phyloP scores from a whole-genome alignment of 805 yeast genomes.

The Pichia nakasei region DNA sequence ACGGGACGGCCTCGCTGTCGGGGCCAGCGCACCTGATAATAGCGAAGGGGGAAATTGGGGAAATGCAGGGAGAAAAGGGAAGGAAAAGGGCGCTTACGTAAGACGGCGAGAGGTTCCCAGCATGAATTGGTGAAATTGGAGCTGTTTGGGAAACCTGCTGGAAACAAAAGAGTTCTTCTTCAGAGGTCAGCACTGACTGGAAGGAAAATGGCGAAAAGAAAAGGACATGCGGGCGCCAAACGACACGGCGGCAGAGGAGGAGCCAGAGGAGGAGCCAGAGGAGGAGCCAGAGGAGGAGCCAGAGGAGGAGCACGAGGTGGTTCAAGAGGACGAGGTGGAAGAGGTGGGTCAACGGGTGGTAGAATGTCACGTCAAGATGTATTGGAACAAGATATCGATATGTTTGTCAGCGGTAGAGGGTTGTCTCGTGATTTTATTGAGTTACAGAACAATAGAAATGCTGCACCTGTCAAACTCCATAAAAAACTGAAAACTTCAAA shows the following conservation, averaged over 20 bases:
- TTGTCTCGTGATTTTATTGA: slow-evolving; percentile 1
- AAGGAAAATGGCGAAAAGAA: slow-evolving; percentile 7
- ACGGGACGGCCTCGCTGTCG: no score
- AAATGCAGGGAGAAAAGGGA: no score
- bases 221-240: neutral
- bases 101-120: no score
- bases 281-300: slow-evolving; percentile 25
- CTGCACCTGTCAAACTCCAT: neutral
- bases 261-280: neutral
- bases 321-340: slow-evolving; percentile 24
- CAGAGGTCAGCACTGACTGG: no score
- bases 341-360: slow-evolving; percentile 13
- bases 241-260: slow-evolving; percentile 1
- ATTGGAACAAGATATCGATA: slow-evolving; percentile 4
- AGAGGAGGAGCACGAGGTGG: slow-evolving; percentile 18
- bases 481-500: slow-evolving; percentile 4
- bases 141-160: no score
- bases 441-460: neutral
- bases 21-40: no score
- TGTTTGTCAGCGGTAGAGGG: neutral
- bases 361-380: neutral
- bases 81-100: no score
- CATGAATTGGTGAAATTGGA: no score
- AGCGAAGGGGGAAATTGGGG: no score
- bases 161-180: no score